Evolutionary conservation across 2,329 filamentous ascomycete species (phyloP), one percentile per base, ranked within the genome.

Genomic region (Ceratocystis destructans): DNA sequence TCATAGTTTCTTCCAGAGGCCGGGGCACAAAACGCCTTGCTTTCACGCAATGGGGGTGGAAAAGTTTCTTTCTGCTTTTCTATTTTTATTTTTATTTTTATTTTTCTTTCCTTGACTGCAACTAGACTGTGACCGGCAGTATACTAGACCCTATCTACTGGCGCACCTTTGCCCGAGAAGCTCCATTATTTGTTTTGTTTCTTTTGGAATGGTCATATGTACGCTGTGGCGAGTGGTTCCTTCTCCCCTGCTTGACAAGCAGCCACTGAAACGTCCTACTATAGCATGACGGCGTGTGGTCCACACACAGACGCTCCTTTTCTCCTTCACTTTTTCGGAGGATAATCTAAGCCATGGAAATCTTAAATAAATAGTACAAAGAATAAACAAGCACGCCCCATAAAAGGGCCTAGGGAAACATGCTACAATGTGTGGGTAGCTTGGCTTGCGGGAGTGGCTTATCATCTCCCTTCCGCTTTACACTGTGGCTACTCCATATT

Each of bases 261-360:
- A 31, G 53, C 53, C 53, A 57, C 53, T 57, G 53, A 57, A 57
- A 57, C 53, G 53, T 57, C 53, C 53, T 57, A 31, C 41, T 22
- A 41, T 31, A 62, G 59, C 45, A 44, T 45, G 33, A 62, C 59
- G 41, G 59, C n/a, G 46, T 50, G n/a, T 20, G n/a, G 46, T 20
- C 46, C n/a, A 28, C n/a, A 62, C 59, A 62, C 59, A n/a, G 17
- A 41, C 33, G 33, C 59, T 62, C 59, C n/a, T 62, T 20, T 45
- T 62, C 59, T 45, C 33, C 33, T n/a, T 41, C 59, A 44, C 28
- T 20, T 3, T 62, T 5, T 41, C 33, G 33, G 15, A 44, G 25
- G 41, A 45, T 22, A 62, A 62, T 5, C 37, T 31, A 45, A 45
- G 59, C 59, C 33, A 45, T 44, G 41, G 28, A 62, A 62, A 62